phyloP scores from a whole-genome alignment of 1,139 yeast species.

The Yamadazyma friedrichii region DNA sequence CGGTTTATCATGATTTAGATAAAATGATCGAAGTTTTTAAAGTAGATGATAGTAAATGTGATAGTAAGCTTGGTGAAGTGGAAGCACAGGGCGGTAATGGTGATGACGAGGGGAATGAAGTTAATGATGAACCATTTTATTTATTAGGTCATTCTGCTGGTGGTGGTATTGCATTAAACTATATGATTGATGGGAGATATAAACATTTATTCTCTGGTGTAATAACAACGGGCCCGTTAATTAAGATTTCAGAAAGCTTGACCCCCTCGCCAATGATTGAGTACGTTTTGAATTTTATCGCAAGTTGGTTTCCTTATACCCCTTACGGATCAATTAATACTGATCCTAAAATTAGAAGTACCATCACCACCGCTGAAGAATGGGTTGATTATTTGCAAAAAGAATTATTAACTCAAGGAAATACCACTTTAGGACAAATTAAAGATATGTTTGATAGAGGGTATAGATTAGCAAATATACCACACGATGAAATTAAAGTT shows the following conservation, averaged over 20 bases:
- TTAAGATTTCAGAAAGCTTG: constrained; percentile 14
- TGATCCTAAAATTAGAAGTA: constrained; percentile 12
- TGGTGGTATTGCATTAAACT: constrained; percentile 21
- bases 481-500: constrained; percentile 8
- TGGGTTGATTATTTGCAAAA: constrained; percentile 20
- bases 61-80: neutral
- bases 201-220: constrained; percentile 12
- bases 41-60: neutral
- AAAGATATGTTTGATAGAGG: constrained; percentile 21
- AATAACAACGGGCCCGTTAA: constrained; percentile 20
- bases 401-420: constrained; percentile 19
- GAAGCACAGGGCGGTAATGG: constrained; percentile 11
- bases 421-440: constrained; percentile 19
- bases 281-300: constrained; percentile 12
- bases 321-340: constrained; percentile 15
- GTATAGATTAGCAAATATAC: constrained; percentile 11
- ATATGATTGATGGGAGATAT: constrained; percentile 19
- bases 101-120: neutral
- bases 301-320: constrained; percentile 15
- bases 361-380: constrained; percentile 18
- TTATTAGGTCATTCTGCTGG: constrained; percentile 25
- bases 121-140: constrained; percentile 8
- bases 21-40: constrained; percentile 17
- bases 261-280: constrained; percentile 14
- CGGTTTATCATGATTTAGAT: constrained; percentile 19